Conservation (phyloP, 148 eudicot genomes). For the Nepenthes gracilis region DNA sequence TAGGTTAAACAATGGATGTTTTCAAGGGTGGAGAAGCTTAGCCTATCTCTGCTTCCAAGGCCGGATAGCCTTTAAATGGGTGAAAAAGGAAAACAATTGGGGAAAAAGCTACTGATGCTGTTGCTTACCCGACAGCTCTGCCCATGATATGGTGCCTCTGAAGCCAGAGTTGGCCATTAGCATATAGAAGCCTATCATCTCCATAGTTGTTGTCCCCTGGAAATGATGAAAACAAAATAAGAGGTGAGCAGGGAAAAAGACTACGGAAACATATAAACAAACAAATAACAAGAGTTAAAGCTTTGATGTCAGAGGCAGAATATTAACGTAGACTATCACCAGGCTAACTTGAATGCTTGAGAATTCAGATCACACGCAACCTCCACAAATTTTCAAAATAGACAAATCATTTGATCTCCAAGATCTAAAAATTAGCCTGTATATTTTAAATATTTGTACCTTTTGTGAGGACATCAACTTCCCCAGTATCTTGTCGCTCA, state of each 20-base stretch:
- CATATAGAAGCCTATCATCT: constrained; percentile 64
- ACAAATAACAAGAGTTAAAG: background rate
- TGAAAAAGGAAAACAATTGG: no score
- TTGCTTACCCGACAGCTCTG: constrained; percentile 73
- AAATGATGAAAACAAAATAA: constrained; percentile 1
- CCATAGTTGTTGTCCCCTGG: constrained; percentile 65
- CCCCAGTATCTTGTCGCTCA: constrained; percentile 43
- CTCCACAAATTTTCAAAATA: no score
- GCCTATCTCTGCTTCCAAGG: no score
- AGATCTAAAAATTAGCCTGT: background rate
- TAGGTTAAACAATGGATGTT: no score
- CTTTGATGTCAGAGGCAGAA: background rate
- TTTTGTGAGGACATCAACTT: constrained; percentile 59
- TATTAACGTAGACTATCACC: no score
- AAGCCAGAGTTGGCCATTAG: constrained; percentile 74
- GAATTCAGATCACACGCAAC: no score
- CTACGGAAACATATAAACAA: background rate
- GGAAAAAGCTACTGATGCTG: background rate
- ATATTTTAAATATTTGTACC: constrained; percentile 14
- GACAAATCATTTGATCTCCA: background rate
- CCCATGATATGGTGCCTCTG: constrained; percentile 77
- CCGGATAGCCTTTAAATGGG: no score
- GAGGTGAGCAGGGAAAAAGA: background rate
- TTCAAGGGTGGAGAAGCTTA: no score
- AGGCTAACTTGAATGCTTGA: no score